Evolutionary conservation across 306 rosid species (phyloP).

Genomic region (Sophora flavescens): DNA sequence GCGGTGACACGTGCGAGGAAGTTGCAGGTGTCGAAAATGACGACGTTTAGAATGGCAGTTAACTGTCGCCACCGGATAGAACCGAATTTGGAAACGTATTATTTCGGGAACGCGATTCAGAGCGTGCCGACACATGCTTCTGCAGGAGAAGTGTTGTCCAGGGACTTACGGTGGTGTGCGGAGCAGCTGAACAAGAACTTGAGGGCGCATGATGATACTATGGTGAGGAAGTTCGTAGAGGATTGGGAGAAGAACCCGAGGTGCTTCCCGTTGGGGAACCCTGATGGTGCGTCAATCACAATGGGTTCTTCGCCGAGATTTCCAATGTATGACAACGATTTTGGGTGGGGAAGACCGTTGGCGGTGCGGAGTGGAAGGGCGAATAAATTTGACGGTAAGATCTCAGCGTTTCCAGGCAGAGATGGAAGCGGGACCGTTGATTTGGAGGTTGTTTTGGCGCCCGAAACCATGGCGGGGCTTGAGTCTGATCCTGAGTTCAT

Average conservation of each 20-base stretch:
- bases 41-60: slow-evolving; percentile 93
- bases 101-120: slow-evolving; percentile 95
- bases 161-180: slow-evolving; percentile 83
- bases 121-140: slow-evolving; percentile 74
- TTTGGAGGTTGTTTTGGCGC: slow-evolving; percentile 82
- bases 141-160: slow-evolving; percentile 57
- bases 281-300: slow-evolving; percentile 82
- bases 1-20: slow-evolving; percentile 89
- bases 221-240: slow-evolving; percentile 64
- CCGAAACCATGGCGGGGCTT: slow-evolving; percentile 74
- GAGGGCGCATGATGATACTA: slow-evolving; percentile 64
- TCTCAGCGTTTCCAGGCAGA: slow-evolving; percentile 86
- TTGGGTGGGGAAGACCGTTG: slow-evolving; percentile 92
- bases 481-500: slow-evolving; percentile 85
- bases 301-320: slow-evolving; percentile 96
- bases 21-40: slow-evolving; percentile 54
- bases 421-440: slow-evolving; percentile 81
- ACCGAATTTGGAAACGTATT: slow-evolving; percentile 71
- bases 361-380: slow-evolving; percentile 86
- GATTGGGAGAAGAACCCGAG: slow-evolving; percentile 84
- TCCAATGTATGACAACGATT: slow-evolving; percentile 90
- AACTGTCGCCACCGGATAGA: slow-evolving; percentile 74
- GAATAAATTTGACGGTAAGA: slow-evolving; percentile 92
- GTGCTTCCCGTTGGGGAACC: slow-evolving; percentile 85
- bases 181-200: slow-evolving; percentile 71